Percentiles rank a stretch among this genome's conserved stretches.
Evolutionary conservation across 371 early-diverging fungal species (phyloP).

Genomic region (Lichtheimia ramosa): DNA sequence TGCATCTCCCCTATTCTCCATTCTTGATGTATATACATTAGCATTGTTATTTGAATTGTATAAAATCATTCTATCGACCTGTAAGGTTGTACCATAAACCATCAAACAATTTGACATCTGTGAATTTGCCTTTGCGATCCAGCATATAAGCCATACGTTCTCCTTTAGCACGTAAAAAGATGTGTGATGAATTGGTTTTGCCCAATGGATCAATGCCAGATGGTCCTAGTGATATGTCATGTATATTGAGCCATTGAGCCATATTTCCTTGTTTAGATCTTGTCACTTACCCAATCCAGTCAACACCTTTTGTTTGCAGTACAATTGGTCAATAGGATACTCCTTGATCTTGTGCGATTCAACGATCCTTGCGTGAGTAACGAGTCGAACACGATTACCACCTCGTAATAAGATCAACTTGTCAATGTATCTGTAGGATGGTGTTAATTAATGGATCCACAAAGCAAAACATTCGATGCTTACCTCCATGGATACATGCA

Average conservation of each 20-base stretch:
- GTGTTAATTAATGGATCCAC: not conserved
- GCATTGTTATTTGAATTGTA: not conserved
- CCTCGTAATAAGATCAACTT: slow-evolving; percentile 41
- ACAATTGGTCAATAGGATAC: slow-evolving; percentile 39
- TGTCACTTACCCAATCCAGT: slow-evolving; percentile 44
- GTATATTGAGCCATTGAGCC: no score
- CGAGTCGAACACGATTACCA: slow-evolving; percentile 23
- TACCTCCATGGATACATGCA: slow-evolving; percentile 57
- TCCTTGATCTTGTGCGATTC: slow-evolving; percentile 36
- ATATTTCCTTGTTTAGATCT: not conserved
- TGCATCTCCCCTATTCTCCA: not conserved
- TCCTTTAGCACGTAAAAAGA: slow-evolving; percentile 41
- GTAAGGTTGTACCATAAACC: slow-evolving; percentile 34
- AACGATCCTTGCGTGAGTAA: slow-evolving; percentile 41
- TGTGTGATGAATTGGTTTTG: slow-evolving; percentile 35
- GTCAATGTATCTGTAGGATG: slow-evolving; percentile 36
- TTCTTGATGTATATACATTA: not conserved
- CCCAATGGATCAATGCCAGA: slow-evolving; percentile 39
- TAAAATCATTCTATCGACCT: not conserved
- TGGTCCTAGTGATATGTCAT: slow-evolving; percentile 1
- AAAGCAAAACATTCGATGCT: not conserved
- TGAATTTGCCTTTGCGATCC: slow-evolving; percentile 49
- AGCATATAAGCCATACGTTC: slow-evolving; percentile 49
- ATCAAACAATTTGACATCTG: slow-evolving; percentile 49
- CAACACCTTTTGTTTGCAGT: slow-evolving; percentile 43